These are phyloP conservation scores for Malus hybrid DNA, from an alignment of 331 rosid species.

Conservation along the genomic window DNA sequence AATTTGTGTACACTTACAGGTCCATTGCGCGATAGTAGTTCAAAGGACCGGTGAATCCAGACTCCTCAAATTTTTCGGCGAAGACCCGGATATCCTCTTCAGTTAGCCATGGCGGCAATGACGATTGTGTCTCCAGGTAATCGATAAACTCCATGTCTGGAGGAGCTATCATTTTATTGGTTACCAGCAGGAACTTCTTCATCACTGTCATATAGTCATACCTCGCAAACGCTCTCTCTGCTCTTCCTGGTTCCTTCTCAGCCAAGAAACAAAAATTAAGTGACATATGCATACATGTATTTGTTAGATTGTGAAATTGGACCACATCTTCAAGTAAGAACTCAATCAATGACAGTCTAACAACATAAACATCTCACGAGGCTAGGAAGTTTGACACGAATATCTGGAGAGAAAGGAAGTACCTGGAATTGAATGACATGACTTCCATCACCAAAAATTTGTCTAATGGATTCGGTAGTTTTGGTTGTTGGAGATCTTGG, in stretches of 20 bases:
- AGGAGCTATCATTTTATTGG: constrained; percentile 32
- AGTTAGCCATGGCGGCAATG: constrained; percentile 62
- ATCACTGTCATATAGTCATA: constrained; percentile 63
- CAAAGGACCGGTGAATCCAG: constrained; percentile 74
- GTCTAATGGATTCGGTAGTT: constrained; percentile 30
- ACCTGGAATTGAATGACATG: constrained; percentile 65
- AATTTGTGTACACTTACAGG: constrained; percentile 35
- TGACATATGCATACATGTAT: neutral
- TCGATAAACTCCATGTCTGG: constrained; percentile 62
- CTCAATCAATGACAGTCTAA: too few species aligned
- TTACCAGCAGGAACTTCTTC: constrained; percentile 52
- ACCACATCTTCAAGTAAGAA: too few species aligned
- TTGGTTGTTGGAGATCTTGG: constrained; percentile 44
- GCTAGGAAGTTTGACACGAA: neutral
- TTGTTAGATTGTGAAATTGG: too few species aligned
- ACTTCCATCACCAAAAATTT: constrained; percentile 36
- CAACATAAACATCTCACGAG: too few species aligned
- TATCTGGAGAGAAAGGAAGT: neutral
- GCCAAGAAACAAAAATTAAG: constrained; percentile 2
- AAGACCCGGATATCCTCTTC: constrained; percentile 60
- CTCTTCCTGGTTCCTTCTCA: constrained; percentile 67
- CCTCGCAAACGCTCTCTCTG: constrained; percentile 73
- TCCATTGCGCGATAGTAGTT: constrained; percentile 76
- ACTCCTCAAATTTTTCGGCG: constrained; percentile 67
- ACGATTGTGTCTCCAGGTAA: constrained; percentile 51